These are phyloP conservation scores for Galerina sulciceps DNA, from an alignment of 768 basidiomycete genomes.

Conservation along the genomic window DNA sequence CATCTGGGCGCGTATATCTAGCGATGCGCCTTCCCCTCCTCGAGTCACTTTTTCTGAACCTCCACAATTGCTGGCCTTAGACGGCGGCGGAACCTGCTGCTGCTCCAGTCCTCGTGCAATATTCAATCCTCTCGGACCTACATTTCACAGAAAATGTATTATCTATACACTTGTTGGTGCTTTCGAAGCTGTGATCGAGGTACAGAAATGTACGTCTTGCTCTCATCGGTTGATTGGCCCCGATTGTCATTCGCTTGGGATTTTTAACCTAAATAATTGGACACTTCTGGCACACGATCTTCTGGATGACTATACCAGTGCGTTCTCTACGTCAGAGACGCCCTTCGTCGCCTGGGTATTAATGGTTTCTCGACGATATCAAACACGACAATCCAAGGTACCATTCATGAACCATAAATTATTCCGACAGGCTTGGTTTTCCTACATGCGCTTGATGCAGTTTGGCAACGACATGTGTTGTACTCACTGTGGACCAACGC, in stretches of 20 bases:
- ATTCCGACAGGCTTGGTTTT: constrained; percentile 38
- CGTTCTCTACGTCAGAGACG: constrained; percentile 36
- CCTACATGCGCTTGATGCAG: constrained; percentile 26
- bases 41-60: background rate
- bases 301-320: constrained; percentile 36
- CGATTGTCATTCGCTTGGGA: constrained; percentile 26
- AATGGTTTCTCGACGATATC: constrained; percentile 25
- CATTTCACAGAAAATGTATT: constrained; percentile 1
- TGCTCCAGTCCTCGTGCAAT: constrained; percentile 4
- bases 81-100: constrained; percentile 9
- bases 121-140: background rate
- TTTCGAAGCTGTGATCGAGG: constrained; percentile 7
- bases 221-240: constrained; percentile 30
- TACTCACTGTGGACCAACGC: constrained; percentile 27
- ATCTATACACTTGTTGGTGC: constrained; percentile 14
- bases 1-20: constrained; percentile 12
- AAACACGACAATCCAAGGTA: background rate
- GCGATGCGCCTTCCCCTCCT: constrained; percentile 4
- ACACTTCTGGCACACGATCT: constrained; percentile 34
- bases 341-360: constrained; percentile 35
- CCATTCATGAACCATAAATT: constrained; percentile 30
- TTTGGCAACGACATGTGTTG: constrained; percentile 30
- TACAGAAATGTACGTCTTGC: constrained; percentile 19
- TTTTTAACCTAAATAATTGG: constrained; percentile 40
- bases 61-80: constrained; percentile 5